A percentile compares a stretch with the other conserved stretches of the same genome.
phyloP scores from a whole-genome alignment of 345 rosid genomes.

The Rhodamnia rubescens region DNA sequence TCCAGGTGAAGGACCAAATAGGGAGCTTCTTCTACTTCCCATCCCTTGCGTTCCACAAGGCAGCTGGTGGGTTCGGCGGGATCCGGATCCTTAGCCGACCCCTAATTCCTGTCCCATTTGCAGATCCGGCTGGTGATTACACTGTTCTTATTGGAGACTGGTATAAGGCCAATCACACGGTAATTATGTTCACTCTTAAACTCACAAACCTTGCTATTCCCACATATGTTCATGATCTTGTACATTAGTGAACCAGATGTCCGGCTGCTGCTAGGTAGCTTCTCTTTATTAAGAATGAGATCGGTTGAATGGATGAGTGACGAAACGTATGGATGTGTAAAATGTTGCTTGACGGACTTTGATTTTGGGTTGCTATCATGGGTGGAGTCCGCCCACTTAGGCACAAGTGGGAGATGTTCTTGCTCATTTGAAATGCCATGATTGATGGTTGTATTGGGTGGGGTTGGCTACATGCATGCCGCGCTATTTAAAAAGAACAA shows the following conservation, averaged over 20 bases:
- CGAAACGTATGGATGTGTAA: not conserved
- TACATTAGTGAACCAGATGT: not conserved
- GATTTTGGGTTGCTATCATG: not conserved
- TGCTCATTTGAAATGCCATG: not conserved
- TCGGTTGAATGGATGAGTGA: not conserved
- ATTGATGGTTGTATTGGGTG: not conserved
- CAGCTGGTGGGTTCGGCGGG: slow-evolving; percentile 73
- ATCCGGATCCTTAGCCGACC: slow-evolving; percentile 64
- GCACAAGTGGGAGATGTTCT: not conserved
- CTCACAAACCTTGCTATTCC: not conserved
- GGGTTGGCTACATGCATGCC: not conserved
- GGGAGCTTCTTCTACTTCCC: slow-evolving; percentile 77
- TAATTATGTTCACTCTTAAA: slow-evolving; percentile 1
- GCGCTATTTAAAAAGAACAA: not conserved
- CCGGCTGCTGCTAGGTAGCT: not conserved
- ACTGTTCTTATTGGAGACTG: slow-evolving; percentile 75
- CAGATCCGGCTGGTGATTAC: slow-evolving; percentile 61
- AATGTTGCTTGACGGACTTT: not conserved
- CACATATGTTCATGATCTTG: not conserved
- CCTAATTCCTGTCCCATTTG: slow-evolving; percentile 56
- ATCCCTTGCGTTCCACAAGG: slow-evolving; percentile 66
- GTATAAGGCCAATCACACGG: slow-evolving; percentile 72
- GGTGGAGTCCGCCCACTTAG: not conserved
- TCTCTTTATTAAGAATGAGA: not conserved
- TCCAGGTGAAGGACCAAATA: slow-evolving; percentile 70